Conservation (phyloP, 192 early-diverging fungal genomes). For the Backusella tuberculispora region DNA sequence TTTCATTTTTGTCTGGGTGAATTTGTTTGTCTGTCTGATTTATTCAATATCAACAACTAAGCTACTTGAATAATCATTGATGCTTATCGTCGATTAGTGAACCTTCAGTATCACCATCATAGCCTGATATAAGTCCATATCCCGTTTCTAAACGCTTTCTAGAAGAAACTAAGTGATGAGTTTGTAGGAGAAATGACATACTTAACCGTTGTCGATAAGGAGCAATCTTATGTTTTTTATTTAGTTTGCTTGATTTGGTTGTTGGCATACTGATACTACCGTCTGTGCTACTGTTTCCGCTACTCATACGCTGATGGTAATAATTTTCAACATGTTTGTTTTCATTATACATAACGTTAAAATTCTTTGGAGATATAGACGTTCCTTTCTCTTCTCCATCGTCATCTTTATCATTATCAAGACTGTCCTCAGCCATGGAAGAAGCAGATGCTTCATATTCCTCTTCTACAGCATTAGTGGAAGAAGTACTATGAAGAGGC, state of each 20-base stretch:
- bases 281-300: constrained; percentile 18
- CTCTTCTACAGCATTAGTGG: background rate
- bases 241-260: background rate
- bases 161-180: background rate
- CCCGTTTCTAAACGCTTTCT: background rate
- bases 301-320: constrained; percentile 1
- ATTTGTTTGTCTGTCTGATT: background rate
- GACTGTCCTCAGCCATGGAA: constrained; percentile 9
- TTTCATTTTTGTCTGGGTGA: background rate
- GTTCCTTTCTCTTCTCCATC: background rate
- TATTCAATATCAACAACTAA: background rate
- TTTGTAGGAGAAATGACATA: background rate
- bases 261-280: background rate
- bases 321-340: background rate
- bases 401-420: background rate
- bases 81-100: constrained; percentile 1
- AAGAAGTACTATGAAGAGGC: background rate
- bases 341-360: background rate
- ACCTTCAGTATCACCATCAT: constrained; percentile 24
- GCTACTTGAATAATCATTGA: background rate
- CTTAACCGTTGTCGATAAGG: background rate
- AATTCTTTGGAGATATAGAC: background rate
- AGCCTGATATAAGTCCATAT: constrained; percentile 5
- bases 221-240: background rate
- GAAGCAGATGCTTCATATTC: constrained; percentile 15